Evolutionary conservation across 495 filamentous ascomycete genomes (phyloP), one percentile per base, ranked within the genome.

Genomic region (Lindgomyces ingoldianus): DNA sequence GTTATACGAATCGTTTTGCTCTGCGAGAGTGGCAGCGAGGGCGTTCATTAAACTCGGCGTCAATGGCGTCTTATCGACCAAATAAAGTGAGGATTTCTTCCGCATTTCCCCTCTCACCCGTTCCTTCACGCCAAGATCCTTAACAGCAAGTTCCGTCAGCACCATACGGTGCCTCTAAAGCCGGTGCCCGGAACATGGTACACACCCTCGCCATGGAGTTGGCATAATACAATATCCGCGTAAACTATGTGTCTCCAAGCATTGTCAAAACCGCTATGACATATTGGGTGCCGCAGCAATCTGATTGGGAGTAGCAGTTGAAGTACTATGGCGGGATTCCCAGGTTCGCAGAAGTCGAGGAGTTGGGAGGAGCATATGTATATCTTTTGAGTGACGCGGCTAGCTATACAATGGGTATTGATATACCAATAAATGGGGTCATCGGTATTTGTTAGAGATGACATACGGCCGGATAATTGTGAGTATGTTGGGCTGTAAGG

Each of bases 241-340:
- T 82, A 42, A 96, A 96, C 74, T 85, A 84, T 12, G 76, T 96
- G 21, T 91, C 87, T 2, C 92, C 92, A 0, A 92, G 92, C 1
- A 96, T 93, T 72, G 93, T 95, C 58, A 83, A 81, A 12, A 96
- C 91, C 0, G 90, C 90, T 62, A 88, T 95, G 67, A 88, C 89
- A 19, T 76, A 79, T 62, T 95, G 92, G 66, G 83, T 89, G n/a
- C 75, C 79, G 57, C 68, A 57, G 9, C 68, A 75, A 9, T 74
- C 78, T 1, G 77, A 79, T 52, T 80, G 65, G 65, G 60, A n/a
- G 78, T 85, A 0, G 68, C 82, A 33, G 86, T 88, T 79, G 77
- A 70, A 78, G 49, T 78, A 79, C 62, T 79, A 79, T 62, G 78
- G 78, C 6, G 77, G 77, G 61, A 86, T 81, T 0, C 93, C 91